Percentiles rank a stretch among this genome's conserved stretches.
Conservation (phyloP, 2,329 filamentous ascomycete genomes). For the Scedosporium aurantiacum region DNA sequence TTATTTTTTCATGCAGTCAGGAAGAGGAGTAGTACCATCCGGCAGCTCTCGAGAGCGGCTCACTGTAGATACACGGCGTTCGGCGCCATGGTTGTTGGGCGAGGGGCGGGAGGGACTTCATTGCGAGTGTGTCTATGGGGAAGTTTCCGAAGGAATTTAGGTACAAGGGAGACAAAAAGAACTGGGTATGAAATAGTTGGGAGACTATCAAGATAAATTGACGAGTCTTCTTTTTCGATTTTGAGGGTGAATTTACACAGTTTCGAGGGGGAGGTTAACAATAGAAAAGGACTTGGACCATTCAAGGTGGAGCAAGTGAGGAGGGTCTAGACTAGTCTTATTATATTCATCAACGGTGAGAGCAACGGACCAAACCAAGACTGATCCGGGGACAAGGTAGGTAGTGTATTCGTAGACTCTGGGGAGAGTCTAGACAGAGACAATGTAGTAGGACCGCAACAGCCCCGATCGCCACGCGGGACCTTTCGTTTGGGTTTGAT, state of each 20-base stretch:
- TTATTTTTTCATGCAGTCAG: not conserved
- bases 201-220: not conserved
- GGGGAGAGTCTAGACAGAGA: not conserved
- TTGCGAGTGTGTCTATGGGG: constrained; percentile 13
- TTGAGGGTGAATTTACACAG: no score
- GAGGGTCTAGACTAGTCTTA: not conserved
- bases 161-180: not conserved
- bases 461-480: not conserved
- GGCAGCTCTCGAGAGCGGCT: constrained; percentile 54
- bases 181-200: not conserved
- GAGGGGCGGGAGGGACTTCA: constrained; percentile 29
- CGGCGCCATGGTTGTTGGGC: constrained; percentile 51
- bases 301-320: not conserved
- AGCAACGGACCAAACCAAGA: not conserved
- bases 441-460: not conserved
- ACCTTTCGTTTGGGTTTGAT: constrained; percentile 8
- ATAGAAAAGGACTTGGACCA: not conserved
- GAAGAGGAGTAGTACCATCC: constrained; percentile 49
- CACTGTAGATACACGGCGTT: constrained; percentile 60
- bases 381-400: not conserved
- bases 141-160: not conserved
- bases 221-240: no score
- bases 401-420: not conserved
- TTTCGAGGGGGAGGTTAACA: no score
- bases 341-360: not conserved